phyloP scores from a whole-genome alignment of 805 yeast species.

The Monosporozyma servazzii region DNA sequence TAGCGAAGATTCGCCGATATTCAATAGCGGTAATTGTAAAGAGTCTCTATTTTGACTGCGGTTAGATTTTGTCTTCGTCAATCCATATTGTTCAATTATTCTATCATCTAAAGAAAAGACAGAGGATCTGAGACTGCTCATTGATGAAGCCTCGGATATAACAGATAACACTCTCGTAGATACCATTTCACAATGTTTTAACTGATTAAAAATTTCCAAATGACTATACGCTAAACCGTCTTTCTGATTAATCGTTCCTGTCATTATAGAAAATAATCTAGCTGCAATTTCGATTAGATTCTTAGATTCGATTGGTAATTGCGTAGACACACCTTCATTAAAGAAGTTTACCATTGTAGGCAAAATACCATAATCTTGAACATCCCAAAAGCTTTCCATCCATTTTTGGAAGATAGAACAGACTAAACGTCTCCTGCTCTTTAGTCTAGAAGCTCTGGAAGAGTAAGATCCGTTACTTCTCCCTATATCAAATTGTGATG shows the following conservation, averaged over 20 bases:
- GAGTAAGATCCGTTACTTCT: conserved; percentile 33
- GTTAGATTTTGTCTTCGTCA: conserved; percentile 35
- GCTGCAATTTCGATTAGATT: conserved; percentile 55
- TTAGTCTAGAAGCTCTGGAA: conserved; percentile 37
- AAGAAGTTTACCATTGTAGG: conserved; percentile 70
- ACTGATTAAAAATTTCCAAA: background rate
- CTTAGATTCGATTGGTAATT: conserved; percentile 58
- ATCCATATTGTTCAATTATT: conserved; percentile 50
- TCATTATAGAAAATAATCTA: conserved; percentile 33
- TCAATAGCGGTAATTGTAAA: conserved; percentile 23
- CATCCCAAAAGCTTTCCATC: conserved; percentile 88
- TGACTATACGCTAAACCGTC: background rate
- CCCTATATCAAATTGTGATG: conserved; percentile 26
- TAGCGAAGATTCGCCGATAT: conserved; percentile 31
- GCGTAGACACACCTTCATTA: conserved; percentile 60
- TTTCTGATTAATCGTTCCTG: conserved; percentile 16
- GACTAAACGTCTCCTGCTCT: conserved; percentile 57
- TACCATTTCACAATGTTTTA: conserved; percentile 6
- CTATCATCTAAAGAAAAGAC: conserved; percentile 34
- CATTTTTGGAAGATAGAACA: conserved; percentile 66
- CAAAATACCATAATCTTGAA: conserved; percentile 50
- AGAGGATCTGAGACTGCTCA: conserved; percentile 14
- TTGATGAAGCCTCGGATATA: conserved; percentile 31
- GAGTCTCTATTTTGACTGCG: conserved; percentile 32
- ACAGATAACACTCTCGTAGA: conserved; percentile 14